Conservation (phyloP, 768 basidiomycete genomes). For the Leccinum uliginosum region DNA sequence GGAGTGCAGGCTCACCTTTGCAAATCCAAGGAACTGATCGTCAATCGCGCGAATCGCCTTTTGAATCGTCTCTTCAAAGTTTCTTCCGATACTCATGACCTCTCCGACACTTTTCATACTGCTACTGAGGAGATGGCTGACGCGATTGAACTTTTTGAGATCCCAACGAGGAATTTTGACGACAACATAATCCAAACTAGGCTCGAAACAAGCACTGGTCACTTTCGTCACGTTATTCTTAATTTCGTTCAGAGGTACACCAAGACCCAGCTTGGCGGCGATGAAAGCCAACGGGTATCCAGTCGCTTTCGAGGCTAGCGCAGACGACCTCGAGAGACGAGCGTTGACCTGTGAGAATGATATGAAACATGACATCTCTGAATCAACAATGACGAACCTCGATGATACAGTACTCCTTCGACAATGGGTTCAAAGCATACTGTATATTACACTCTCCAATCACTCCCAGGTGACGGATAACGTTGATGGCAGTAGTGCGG, state of each 20-base stretch:
- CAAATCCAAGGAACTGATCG: constrained; percentile 91
- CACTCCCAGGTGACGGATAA: constrained; percentile 97
- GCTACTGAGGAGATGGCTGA: constrained; percentile 84
- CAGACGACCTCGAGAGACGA: constrained; percentile 96
- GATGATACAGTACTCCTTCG: constrained; percentile 98
- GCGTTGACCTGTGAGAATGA: constrained; percentile 66
- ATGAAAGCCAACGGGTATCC: constrained; percentile 98
- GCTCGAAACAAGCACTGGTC: constrained; percentile 97
- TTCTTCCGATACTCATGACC: constrained; percentile 98
- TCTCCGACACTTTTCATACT: constrained; percentile 99
- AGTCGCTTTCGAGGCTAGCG: constrained; percentile 96
- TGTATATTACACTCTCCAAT: constrained; percentile 99
- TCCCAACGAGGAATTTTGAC: constrained; percentile 99
- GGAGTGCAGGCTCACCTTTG: constrained; percentile 49
- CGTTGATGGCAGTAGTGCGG: constrained; percentile 95
- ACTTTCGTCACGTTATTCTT: constrained; percentile 96
- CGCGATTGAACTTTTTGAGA: constrained; percentile 94
- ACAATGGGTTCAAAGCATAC: constrained; percentile 92
- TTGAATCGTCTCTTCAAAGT: constrained; percentile 98
- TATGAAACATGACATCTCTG: constrained; percentile 1
- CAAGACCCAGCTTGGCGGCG: constrained; percentile 95
- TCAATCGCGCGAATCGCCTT: constrained; percentile 98
- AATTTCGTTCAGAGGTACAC: constrained; percentile 96
- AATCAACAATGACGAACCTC: constrained; percentile 49
- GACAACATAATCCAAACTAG: constrained; percentile 93